Conservation (phyloP, 805 yeast species). For the Candida yuanshanica region DNA sequence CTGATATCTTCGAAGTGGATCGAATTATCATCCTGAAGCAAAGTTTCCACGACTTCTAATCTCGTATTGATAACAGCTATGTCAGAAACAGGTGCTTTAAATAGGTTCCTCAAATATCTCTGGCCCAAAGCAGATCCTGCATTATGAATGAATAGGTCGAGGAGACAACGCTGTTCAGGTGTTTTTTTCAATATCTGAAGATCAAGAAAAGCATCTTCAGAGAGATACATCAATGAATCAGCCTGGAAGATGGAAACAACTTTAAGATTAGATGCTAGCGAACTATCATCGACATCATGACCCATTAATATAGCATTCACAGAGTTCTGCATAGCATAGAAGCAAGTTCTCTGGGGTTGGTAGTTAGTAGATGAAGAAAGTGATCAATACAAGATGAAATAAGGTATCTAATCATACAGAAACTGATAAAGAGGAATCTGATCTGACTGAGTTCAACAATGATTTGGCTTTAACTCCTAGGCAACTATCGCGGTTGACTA, state of each 20-base stretch:
- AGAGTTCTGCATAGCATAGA: not conserved
- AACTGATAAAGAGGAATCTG: not conserved
- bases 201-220: slow-evolving; percentile 25
- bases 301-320: not conserved
- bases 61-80: slow-evolving; percentile 25
- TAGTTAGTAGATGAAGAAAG: too few relatives aligned
- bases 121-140: slow-evolving; percentile 26
- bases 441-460: not conserved
- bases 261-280: not conserved
- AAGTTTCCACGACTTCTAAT: slow-evolving; percentile 21
- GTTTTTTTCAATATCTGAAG: slow-evolving; percentile 20
- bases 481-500: not conserved
- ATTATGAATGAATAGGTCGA: slow-evolving; percentile 22
- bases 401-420: not conserved
- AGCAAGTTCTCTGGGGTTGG: not conserved
- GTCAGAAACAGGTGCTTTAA: slow-evolving; percentile 30
- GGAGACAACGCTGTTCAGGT: slow-evolving; percentile 6
- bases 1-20: slow-evolving; percentile 18
- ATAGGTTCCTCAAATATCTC: slow-evolving; percentile 28
- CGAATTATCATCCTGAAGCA: slow-evolving; percentile 20
- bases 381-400: not conserved
- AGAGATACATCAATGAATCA: slow-evolving; percentile 19
- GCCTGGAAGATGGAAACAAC: not conserved
- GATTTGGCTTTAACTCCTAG: not conserved
- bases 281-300: not conserved